Evolutionary conservation across 83 land plant genomes (phyloP).

Genomic region (Thuja plicata): DNA sequence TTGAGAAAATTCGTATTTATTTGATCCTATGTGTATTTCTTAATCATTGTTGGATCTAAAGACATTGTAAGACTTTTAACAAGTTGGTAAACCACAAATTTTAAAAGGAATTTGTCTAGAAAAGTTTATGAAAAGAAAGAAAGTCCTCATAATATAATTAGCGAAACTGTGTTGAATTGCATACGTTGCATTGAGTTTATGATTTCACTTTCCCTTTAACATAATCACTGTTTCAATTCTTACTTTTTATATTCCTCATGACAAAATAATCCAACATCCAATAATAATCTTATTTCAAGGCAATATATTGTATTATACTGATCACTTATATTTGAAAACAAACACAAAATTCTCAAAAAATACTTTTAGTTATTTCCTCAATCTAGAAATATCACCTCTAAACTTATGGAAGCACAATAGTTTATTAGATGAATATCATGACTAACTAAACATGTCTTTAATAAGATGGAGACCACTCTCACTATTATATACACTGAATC

Average conservation of each 20-base stretch:
- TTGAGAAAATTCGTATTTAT: no score
- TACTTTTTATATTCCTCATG: not conserved
- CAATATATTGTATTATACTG: not conserved
- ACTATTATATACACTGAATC: no score
- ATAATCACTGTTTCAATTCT: not conserved
- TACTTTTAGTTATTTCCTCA: not conserved
- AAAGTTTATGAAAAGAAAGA: slow-evolving; percentile 17
- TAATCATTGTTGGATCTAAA: no score
- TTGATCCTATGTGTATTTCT: no score
- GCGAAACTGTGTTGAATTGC: slow-evolving; percentile 35
- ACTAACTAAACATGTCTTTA: no score
- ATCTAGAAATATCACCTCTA: not conserved
- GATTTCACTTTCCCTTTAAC: not conserved
- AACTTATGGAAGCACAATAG: not conserved
- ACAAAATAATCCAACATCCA: not conserved
- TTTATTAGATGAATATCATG: no score
- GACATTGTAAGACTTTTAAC: not conserved
- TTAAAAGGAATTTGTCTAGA: slow-evolving; percentile 15
- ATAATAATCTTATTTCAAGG: not conserved
- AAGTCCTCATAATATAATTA: slow-evolving; percentile 23
- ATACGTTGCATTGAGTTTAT: slow-evolving; percentile 27
- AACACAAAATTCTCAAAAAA: not conserved
- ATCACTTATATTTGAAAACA: not conserved
- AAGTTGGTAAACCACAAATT: slow-evolving; percentile 25
- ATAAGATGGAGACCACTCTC: no score